Evolutionary conservation across 306 rosid species (phyloP).

Genomic region (Vigna radiata): DNA sequence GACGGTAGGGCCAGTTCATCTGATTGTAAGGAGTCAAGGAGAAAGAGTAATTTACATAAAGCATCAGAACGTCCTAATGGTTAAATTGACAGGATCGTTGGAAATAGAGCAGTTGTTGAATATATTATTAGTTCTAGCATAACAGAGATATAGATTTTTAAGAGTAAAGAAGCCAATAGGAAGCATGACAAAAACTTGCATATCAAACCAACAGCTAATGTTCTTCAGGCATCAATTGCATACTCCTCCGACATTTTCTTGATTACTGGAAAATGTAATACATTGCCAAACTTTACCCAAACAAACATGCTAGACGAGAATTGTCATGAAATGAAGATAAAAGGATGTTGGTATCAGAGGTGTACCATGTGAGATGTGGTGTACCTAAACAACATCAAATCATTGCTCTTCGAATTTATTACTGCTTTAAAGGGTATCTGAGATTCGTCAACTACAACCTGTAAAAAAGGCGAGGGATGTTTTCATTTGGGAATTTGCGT

Average conservation of each 20-base stretch:
- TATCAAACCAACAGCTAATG: neutral
- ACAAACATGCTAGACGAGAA: neutral
- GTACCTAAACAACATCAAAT: neutral
- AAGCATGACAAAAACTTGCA: neutral
- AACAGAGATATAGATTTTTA: neutral
- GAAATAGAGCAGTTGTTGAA: slow-evolving; percentile 10
- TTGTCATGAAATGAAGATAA: neutral
- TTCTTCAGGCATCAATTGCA: slow-evolving; percentile 10
- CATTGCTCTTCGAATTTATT: neutral
- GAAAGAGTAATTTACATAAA: slow-evolving; percentile 3
- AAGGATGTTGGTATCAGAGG: neutral
- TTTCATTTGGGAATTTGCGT: neutral
- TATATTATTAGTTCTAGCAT: slow-evolving; percentile 11
- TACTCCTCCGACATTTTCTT: slow-evolving; percentile 1
- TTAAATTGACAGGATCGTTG: slow-evolving; percentile 12
- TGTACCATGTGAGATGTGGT: neutral
- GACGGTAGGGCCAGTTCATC: neutral
- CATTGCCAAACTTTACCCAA: neutral
- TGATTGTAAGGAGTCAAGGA: neutral
- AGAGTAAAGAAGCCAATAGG: neutral
- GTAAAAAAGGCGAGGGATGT: neutral
- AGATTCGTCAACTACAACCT: neutral
- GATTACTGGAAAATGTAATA: slow-evolving; percentile 43
- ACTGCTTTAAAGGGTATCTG: neutral
- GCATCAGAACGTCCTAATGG: slow-evolving; percentile 15